Evolutionary conservation across 2,329 filamentous ascomycete species (phyloP), one percentile per base, ranked within the genome.

Genomic region (Cladophialophora yegresii): DNA sequence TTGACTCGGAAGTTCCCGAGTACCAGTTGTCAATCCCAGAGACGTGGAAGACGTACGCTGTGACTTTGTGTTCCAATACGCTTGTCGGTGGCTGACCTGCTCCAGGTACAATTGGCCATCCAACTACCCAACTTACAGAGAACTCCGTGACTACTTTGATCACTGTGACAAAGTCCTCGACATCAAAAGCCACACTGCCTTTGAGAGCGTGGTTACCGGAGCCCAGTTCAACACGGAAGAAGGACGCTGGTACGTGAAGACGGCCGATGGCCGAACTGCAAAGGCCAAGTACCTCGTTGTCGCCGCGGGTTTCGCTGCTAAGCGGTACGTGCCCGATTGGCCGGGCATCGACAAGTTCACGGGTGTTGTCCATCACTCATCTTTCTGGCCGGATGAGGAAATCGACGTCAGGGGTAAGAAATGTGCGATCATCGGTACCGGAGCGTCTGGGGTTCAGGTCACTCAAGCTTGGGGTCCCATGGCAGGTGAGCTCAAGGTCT

Each of bases 361-460:
- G 61, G 87, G 87, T 16, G 73, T 79, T n/a, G 79, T 87, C 9
- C 81, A 86, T 70, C 85, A 88, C 72, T 83, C 84, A 0, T 85
- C 84, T 0, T 84, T 84, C 73, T 87, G 86, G 86, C 85, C 86
- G 1, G 63, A 68, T 28, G 75, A 81, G 1, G 78, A 82, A 7
- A 78, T 88, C 22, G 78, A 83, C 54, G 80, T 87, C 22, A 79
- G 79, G 47, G 81, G 81, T 58, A 89, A 89, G 73, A 80, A 82
- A 20, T 82, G 85, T 58, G 87, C 82, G 23, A 81, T 89, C 62
- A 84, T 89, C 36, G 87, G 87, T 6, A 89, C 86, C 0, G 87
- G 87, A 1, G 84, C 86, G 0, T 85, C 85, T 0, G 87, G 87
- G 0, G 82, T 89, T 1, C 87, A 89, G 69, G 82, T 88, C 54